Conservation (phyloP, 352 stramenopile genomes). For the Globisporangium canariense region DNA sequence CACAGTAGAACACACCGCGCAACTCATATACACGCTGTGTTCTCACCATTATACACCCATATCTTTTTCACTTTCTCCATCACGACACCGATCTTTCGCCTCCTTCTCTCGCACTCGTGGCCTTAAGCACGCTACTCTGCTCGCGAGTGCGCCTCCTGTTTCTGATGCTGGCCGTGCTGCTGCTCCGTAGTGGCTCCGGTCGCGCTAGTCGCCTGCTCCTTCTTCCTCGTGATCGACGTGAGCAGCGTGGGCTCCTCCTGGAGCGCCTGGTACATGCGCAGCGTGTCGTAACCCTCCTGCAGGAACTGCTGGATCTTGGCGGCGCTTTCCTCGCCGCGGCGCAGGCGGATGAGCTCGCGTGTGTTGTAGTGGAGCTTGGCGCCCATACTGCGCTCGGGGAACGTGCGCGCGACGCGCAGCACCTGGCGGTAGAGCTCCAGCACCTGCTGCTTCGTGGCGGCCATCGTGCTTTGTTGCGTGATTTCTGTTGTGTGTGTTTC, state of each 20-base stretch:
- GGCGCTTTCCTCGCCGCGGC: constrained; percentile 42
- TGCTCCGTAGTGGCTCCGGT: not conserved
- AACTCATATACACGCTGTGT: not conserved
- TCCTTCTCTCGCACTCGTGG: not conserved
- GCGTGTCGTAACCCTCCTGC: constrained; percentile 46
- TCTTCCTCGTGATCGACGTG: constrained; percentile 57
- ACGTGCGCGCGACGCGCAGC: constrained; percentile 43
- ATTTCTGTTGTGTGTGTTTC: not conserved
- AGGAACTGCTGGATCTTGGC: constrained; percentile 39
- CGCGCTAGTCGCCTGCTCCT: constrained; percentile 7
- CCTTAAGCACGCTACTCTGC: not conserved
- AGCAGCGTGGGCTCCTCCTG: constrained; percentile 41
- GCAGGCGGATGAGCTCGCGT: constrained; percentile 61
- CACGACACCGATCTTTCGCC: not conserved
- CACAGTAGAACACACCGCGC: not conserved
- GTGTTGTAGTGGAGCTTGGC: constrained; percentile 78
- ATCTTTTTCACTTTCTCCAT: not conserved
- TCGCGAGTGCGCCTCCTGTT: constrained; percentile 5
- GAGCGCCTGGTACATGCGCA: constrained; percentile 60
- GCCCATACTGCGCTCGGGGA: constrained; percentile 58
- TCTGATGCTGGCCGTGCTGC: not conserved
- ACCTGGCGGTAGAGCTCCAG: constrained; percentile 58
- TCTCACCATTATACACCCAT: constrained; percentile 3
- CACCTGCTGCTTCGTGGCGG: constrained; percentile 32
- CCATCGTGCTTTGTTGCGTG: not conserved